Conservation (phyloP, 73 alveolate species). For the Paramecium primaurelia region DNA sequence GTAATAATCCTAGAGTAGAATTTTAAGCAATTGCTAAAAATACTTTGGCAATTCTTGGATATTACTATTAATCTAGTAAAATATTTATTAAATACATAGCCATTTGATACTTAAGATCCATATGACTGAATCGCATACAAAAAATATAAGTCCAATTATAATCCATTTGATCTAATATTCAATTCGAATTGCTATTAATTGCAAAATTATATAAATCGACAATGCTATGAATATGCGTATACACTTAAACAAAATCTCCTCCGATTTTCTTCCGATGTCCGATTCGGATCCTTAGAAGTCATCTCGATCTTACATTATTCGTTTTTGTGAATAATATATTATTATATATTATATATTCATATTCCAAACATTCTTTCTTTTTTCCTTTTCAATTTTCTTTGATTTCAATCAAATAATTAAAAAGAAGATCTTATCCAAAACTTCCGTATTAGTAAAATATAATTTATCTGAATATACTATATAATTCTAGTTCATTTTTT, state of each 20-base stretch:
- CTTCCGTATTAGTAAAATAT: neutral
- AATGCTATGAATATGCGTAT: neutral
- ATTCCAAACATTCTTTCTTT: neutral
- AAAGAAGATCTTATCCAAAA: neutral
- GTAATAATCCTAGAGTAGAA: neutral
- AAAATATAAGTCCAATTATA: neutral
- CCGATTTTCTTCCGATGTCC: neutral
- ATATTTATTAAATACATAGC: constrained; percentile 18
- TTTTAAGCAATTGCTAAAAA: neutral
- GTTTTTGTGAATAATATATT: neutral
- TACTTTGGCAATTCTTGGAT: constrained; percentile 35
- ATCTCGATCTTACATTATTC: constrained; percentile 19
- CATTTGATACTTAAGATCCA: neutral
- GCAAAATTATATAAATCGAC: neutral
- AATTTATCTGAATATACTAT: neutral
- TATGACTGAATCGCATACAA: neutral
- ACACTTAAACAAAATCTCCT: neutral
- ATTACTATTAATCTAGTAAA: neutral
- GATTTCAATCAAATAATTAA: neutral
- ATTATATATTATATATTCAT: neutral
- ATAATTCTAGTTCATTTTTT: neutral
- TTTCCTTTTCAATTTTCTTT: neutral
- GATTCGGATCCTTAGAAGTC: neutral
- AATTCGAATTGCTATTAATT: neutral
- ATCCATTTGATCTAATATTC: neutral